Evolutionary conservation across 2,329 filamentous ascomycete species (phyloP).

Genomic region (Chaetomiaceae sp.): DNA sequence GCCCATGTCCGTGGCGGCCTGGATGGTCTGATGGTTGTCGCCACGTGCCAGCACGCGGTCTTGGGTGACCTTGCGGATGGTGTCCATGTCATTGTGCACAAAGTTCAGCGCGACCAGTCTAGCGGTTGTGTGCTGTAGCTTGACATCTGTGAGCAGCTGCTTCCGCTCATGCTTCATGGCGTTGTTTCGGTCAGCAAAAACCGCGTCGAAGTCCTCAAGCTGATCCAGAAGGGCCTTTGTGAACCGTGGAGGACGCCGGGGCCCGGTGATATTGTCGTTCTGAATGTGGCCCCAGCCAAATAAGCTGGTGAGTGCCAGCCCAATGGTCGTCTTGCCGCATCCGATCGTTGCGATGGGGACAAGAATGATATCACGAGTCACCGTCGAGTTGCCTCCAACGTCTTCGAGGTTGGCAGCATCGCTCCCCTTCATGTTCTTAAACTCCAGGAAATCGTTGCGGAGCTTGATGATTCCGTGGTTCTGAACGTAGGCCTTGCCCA

Average conservation of each 20-base stretch:
- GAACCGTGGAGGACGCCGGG: conserved; percentile 73
- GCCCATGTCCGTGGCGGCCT: conserved; percentile 65
- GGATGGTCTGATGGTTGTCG: conserved; percentile 97
- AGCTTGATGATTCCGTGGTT: conserved; percentile 96
- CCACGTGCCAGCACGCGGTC: conserved; percentile 77
- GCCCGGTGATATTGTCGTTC: conserved; percentile 86
- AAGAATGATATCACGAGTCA: conserved; percentile 68
- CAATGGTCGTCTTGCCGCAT: conserved; percentile 94
- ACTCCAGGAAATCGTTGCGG: conserved; percentile 79
- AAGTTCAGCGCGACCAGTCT: conserved; percentile 84
- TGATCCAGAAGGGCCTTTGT: conserved; percentile 62
- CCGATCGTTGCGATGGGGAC: conserved; percentile 90
- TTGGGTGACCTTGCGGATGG: conserved; percentile 69
- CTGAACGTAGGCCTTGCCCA: conserved; percentile 68
- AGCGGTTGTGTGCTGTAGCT: conserved; percentile 54
- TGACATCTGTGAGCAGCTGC: conserved; percentile 79
- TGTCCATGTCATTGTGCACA: conserved; percentile 70
- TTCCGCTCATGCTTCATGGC: conserved; percentile 81
- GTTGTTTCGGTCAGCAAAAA: conserved; percentile 92
- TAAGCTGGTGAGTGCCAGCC: conserved; percentile 71
- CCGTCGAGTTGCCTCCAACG: conserved; percentile 49
- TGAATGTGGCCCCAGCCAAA: conserved; percentile 93
- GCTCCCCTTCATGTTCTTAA: conserved; percentile 77
- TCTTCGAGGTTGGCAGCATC: conserved; percentile 79
- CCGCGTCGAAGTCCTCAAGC: conserved; percentile 62